Evolutionary conservation across 129 eudicot species (phyloP), one percentile per base, ranked within the genome.

Genomic region (Calendula officinalis): DNA sequence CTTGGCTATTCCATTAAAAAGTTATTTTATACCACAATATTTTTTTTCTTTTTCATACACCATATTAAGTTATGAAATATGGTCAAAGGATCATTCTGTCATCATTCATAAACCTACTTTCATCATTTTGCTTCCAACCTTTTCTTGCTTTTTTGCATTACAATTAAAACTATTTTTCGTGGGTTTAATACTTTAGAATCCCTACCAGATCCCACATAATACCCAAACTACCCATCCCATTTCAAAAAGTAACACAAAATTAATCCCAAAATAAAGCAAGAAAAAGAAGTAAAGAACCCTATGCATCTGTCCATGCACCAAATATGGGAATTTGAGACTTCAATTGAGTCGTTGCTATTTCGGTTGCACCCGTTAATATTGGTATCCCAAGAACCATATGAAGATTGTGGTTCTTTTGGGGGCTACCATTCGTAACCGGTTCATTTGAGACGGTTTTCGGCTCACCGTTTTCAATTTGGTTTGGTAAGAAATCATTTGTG

Each of bases 251-350:
- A 60, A 56, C 4, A 34, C 33, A 15, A 15, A 62, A 4, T 39
- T 7, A 61, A 62, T 14, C 34, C 13, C 41, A 11, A 76, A 22
- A 33, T 6, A 33, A 47, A 35, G 16, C 40, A 67, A 60, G 2
- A 8, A 38, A 47, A 58, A n/a, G 8, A 55, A 63, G 37, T 38
- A 38, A 60, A 8, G 17, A 67, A 22, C 30, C 30, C 72, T 69
- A 83, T 41, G 83, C 78, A 77, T 86, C 95, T 12, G 86, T 67
- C 95, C 97, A 90, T 39, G 95, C 91, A 62, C 95, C 89, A 62
- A 90, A 90, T 13, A 90, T 67, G 0, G 91, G 97, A 65, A 81
- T 72, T 58, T 81, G 81, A 57, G 91, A 75, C 81, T 86, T 81
- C 71, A 83, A 27, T 36, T 79, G 83, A 35, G 71, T 43, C 1